Conservation (phyloP, 2,329 filamentous ascomycete species). For the Pseudogymnoascus sp. region DNA sequence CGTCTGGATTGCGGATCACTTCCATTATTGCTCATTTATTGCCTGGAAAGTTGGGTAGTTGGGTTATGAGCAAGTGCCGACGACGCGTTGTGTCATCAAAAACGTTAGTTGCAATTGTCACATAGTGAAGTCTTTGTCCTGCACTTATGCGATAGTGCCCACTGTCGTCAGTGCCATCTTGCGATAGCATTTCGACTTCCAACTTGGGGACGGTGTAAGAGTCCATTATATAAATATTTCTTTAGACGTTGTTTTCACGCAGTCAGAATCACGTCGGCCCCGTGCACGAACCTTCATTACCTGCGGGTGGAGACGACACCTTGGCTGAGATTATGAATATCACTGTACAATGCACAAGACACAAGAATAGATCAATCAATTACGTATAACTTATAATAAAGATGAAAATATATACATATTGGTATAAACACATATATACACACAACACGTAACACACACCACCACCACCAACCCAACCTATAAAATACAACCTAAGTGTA, state of each 20-base stretch:
- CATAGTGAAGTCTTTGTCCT: background rate
- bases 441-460: conserved; percentile 8
- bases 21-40: conserved; percentile 4
- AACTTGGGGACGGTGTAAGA: background rate
- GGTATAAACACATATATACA: conserved; percentile 8
- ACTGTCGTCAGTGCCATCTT: background rate
- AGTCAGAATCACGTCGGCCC: background rate
- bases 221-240: background rate
- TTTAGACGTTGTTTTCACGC: background rate
- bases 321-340: conserved; percentile 1
- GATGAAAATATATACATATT: conserved; percentile 1
- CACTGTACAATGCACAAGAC: background rate
- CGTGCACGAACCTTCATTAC: background rate
- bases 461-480: conserved; percentile 5
- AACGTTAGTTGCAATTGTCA: background rate
- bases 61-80: background rate
- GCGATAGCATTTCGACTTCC: background rate
- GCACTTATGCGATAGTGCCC: background rate
- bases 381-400: background rate
- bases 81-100: conserved; percentile 3
- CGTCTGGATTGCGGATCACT: conserved; percentile 11
- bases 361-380: background rate
- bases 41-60: conserved; percentile 11
- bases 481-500: conserved; percentile 9
- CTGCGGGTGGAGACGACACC: background rate